Conservation (phyloP, 2,329 filamentous ascomycete species). For the Cercospora sojina region DNA sequence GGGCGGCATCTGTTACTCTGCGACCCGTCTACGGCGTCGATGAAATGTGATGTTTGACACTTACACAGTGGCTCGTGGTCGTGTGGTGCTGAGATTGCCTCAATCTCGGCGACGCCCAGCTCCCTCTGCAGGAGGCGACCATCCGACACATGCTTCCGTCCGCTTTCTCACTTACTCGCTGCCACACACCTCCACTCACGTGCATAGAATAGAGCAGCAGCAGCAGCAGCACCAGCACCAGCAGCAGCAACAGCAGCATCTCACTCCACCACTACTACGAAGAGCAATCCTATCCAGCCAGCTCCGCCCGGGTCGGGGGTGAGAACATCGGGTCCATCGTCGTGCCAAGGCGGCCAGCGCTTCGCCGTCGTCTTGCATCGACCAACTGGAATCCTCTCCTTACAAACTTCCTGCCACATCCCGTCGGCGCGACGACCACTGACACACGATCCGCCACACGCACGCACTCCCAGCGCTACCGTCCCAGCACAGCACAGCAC, state of each 20-base stretch:
- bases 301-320: neutral
- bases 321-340: neutral
- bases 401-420: constrained; percentile 1
- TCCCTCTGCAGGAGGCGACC: constrained; percentile 5
- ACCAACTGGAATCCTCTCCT: constrained; percentile 1
- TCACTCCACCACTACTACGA: neutral
- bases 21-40: neutral
- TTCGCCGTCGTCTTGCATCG: neutral
- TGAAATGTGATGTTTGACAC: neutral
- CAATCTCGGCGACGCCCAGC: constrained; percentile 4
- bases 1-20: constrained; percentile 1
- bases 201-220: neutral
- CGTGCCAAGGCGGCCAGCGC: neutral
- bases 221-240: neutral
- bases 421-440: neutral
- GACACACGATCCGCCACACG: constrained; percentile 1
- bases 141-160: neutral
- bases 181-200: neutral
- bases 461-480: neutral
- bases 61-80: neutral
- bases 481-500: constrained; percentile 1
- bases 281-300: neutral
- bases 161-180: neutral
- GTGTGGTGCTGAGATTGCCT: constrained; percentile 4
- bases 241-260: neutral